phyloP scores from a whole-genome alignment of 345 rosid genomes.

The Capsella bursapastoris region DNA sequence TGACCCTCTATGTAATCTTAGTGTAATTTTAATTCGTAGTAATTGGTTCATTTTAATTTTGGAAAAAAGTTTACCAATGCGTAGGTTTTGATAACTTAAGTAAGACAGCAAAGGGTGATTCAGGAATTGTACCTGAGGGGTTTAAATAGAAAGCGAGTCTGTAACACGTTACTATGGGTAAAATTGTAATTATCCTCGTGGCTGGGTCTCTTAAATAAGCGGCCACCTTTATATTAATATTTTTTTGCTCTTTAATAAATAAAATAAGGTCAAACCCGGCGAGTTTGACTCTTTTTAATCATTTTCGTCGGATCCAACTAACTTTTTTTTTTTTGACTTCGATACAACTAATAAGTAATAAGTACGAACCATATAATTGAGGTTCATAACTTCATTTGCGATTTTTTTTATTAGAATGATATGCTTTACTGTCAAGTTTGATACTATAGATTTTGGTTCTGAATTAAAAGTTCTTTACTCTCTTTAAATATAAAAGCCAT shows the following conservation, averaged over 20 bases:
- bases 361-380: too few relatives aligned
- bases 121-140: not conserved
- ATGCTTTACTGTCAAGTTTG: not conserved
- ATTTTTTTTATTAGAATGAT: too few relatives aligned
- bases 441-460: not conserved
- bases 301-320: constrained; percentile 25
- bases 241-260: not conserved
- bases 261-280: constrained; percentile 36
- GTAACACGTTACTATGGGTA: constrained; percentile 32
- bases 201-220: not conserved
- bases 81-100: not conserved
- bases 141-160: constrained; percentile 7
- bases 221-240: not conserved
- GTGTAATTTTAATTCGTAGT: not conserved
- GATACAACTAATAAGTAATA: too few relatives aligned
- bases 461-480: not conserved
- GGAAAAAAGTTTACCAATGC: not conserved
- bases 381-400: too few relatives aligned
- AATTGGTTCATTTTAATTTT: not conserved
- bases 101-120: constrained; percentile 1
- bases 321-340: constrained; percentile 10
- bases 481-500: not conserved
- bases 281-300: constrained; percentile 29
- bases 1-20: not conserved
- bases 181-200: not conserved